Base-by-base conservation (phyloP, 441 rosid genomes). In the Melianthus villosus region DNA sequence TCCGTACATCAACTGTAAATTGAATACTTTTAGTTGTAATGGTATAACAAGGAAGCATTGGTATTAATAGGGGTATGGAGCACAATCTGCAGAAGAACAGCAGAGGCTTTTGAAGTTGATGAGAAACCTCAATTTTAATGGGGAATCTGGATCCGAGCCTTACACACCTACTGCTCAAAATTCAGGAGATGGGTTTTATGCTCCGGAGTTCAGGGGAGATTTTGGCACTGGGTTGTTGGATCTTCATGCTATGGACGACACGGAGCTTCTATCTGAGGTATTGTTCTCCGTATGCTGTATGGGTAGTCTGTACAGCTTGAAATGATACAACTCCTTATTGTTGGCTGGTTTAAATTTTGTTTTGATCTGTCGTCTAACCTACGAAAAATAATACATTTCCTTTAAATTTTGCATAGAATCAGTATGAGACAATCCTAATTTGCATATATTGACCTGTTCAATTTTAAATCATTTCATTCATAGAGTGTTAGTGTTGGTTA, bases 171-270 rank as follows among this genome's bases (percentile, higher is more conserved):
- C 82, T 31, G 77, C 68, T 19, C 94, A 77, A 67, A 54, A 70
- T 35, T 71, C 74, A 35, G 75, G 70, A 53, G 76, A 84, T 65
- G 80, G 82, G 18, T 69, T 85, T 52, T 82, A 72, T 67, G 75
- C 98, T 47, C 72, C 86, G 0, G 98, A 91, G 32, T 75, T 91
- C 41, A 75, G 85, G 63, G 96, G 96, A 42, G 98, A 85, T 58
- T 79, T 84, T 75, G 98, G 96, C 48, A 94, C 94, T 57, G 99
- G 94, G 40, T 87, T 91, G 48, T 51, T 91, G 63, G 96, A 91
- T 67, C 99, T 91, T 56, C 94, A 82, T 54, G 84, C 94, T 22
- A 77, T 91, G 93, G 99, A 91, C 58, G 96, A 91, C 42, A 91
- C 93, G 1, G 96, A 82, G 67, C 87, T 91, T 67, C 71, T 91